Conservation (phyloP, 331 rosid genomes). For the Malus hybrid region DNA sequence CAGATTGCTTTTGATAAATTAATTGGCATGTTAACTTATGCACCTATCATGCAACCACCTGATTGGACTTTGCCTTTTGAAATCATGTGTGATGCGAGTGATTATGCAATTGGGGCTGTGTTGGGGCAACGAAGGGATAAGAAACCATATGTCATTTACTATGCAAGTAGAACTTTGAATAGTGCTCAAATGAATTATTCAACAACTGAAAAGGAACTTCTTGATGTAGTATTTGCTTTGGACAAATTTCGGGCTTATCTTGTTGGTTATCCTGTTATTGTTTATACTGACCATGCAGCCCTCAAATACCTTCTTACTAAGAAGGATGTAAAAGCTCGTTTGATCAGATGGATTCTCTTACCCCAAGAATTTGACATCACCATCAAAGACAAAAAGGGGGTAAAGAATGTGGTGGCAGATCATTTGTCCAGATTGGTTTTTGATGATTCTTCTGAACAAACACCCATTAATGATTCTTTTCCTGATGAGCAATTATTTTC, state of each 20-base stretch:
- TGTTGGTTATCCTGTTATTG: neutral
- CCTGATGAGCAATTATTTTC: neutral
- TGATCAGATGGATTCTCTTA: too few relatives aligned
- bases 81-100: neutral
- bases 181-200: neutral
- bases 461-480: neutral
- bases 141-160: neutral
- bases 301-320: neutral
- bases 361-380: too few relatives aligned
- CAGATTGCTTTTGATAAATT: neutral
- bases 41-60: neutral
- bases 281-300: neutral
- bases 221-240: neutral
- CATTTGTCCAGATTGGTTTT: neutral
- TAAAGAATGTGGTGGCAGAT: neutral
- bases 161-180: neutral
- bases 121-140: too few relatives aligned
- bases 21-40: neutral
- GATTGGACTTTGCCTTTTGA: neutral
- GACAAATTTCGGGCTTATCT: neutral
- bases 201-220: neutral
- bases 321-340: too few relatives aligned
- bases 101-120: too few relatives aligned
- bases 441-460: neutral
- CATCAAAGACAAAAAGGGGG: neutral